Percentiles rank a stretch among this genome's conserved stretches.
Evolutionary conservation across 768 basidiomycete genomes (phyloP).

Genomic region (Thelephora ganbajun): DNA sequence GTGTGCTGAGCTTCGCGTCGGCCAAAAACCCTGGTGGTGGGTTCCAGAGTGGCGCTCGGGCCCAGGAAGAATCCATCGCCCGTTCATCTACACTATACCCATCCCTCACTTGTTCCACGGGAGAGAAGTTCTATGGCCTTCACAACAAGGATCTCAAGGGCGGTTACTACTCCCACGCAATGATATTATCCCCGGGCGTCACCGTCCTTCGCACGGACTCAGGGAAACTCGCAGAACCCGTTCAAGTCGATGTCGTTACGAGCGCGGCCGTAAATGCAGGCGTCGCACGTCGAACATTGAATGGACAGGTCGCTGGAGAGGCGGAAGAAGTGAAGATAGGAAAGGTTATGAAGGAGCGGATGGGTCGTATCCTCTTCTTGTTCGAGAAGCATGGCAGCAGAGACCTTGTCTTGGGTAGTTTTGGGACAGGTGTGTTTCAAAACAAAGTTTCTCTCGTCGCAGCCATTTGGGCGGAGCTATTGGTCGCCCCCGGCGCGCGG

Average conservation of each 20-base stretch:
- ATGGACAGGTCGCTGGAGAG: slow-evolving; percentile 6
- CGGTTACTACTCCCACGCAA: slow-evolving; percentile 65
- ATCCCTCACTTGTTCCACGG: slow-evolving; percentile 40
- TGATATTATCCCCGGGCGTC: slow-evolving; percentile 60
- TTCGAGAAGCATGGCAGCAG: slow-evolving; percentile 48
- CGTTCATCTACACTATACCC: slow-evolving; percentile 60
- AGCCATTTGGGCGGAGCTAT: slow-evolving; percentile 47
- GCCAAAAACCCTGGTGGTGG: slow-evolving; percentile 68
- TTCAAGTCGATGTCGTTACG: slow-evolving; percentile 52
- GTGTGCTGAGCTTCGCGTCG: slow-evolving; percentile 66
- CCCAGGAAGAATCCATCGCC: slow-evolving; percentile 73
- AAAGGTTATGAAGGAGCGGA: slow-evolving; percentile 50
- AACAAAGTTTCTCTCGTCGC: slow-evolving; percentile 50
- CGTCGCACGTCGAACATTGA: slow-evolving; percentile 21
- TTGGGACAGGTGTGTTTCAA: slow-evolving; percentile 67
- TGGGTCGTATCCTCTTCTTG: slow-evolving; percentile 50
- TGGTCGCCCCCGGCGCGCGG: slow-evolving; percentile 33
- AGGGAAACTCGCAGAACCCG: slow-evolving; percentile 41
- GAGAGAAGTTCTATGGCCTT: slow-evolving; percentile 45
- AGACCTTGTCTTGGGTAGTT: slow-evolving; percentile 57
- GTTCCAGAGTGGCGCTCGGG: slow-evolving; percentile 56
- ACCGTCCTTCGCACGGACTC: slow-evolving; percentile 49
- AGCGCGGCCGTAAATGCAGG: slow-evolving; percentile 68
- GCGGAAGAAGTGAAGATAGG: slow-evolving; percentile 29
- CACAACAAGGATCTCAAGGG: slow-evolving; percentile 33